Evolutionary conservation across 2,329 filamentous ascomycete species (phyloP).

Genomic region (Metarhizium brunneum): DNA sequence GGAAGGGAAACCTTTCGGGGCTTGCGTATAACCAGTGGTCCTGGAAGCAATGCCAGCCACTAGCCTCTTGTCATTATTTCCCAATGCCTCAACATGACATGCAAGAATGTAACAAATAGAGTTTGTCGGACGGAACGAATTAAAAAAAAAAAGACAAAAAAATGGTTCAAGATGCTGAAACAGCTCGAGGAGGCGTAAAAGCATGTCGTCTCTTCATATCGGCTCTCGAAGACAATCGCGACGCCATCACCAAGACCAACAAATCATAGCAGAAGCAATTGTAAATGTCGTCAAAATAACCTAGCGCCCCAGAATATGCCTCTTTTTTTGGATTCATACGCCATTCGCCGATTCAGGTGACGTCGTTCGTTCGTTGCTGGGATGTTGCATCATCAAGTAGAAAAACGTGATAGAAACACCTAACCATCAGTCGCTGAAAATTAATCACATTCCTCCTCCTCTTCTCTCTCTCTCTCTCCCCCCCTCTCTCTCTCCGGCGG

Average conservation of each 20-base stretch:
- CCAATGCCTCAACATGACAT: neutral
- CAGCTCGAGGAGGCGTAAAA: neutral
- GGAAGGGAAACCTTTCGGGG: neutral
- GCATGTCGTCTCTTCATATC: slow-evolving; percentile 5
- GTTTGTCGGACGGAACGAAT: no score
- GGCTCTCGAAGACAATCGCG: slow-evolving; percentile 10
- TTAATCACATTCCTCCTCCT: neutral
- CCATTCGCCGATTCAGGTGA: slow-evolving; percentile 29
- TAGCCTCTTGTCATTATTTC: neutral
- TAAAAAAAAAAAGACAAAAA: neutral
- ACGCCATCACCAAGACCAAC: slow-evolving; percentile 10
- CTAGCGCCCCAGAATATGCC: slow-evolving; percentile 28
- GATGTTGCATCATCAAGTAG: slow-evolving; percentile 24
- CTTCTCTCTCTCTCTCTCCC: no score
- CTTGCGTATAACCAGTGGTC: neutral
- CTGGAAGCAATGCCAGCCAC: neutral
- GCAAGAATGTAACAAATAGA: neutral
- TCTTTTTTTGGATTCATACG: slow-evolving; percentile 24
- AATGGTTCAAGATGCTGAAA: slow-evolving; percentile 2
- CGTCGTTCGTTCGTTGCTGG: slow-evolving; percentile 22
- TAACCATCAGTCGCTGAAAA: neutral
- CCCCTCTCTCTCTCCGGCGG: neutral
- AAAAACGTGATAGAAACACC: slow-evolving; percentile 9
- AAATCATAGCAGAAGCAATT: slow-evolving; percentile 8
- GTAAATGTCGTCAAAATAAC: slow-evolving; percentile 25